These are phyloP conservation scores for Viola odorata DNA, from an alignment of 345 rosid genomes.

Conservation along the genomic window DNA sequence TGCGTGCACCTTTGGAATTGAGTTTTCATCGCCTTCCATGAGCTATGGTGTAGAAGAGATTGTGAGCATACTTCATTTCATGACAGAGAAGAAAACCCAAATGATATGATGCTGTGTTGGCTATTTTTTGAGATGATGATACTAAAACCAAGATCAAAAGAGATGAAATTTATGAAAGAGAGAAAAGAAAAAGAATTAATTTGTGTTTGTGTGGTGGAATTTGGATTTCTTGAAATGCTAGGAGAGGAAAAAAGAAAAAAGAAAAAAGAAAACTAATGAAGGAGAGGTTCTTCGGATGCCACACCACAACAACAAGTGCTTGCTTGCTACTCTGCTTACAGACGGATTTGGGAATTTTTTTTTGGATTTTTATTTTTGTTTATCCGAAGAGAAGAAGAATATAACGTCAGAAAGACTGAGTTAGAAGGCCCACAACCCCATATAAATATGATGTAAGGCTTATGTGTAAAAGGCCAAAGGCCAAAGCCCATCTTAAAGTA, in stretches of 20 bases:
- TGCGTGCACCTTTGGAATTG: slow-evolving; percentile 32
- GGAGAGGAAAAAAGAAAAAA: not conserved
- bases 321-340: no score
- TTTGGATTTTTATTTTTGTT: no score
- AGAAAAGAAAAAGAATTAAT: not conserved
- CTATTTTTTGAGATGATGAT: slow-evolving; percentile 1
- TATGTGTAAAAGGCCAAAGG: no score
- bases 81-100: not conserved
- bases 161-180: not conserved
- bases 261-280: not conserved
- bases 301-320: slow-evolving; percentile 4
- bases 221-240: not conserved
- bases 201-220: slow-evolving; percentile 8
- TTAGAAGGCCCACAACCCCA: no score
- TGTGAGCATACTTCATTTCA: slow-evolving; percentile 17
- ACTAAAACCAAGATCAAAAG: not conserved
- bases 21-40: slow-evolving; percentile 42
- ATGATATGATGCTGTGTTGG: not conserved
- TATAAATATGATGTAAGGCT: no score
- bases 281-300: slow-evolving; percentile 13
- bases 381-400: no score
- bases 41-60: slow-evolving; percentile 12
- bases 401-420: no score
- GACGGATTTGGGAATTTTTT: no score
- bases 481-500: no score